Evolutionary conservation across 192 early-diverging fungal species (phyloP).

Genomic region (Entomortierella chlamydospora): DNA sequence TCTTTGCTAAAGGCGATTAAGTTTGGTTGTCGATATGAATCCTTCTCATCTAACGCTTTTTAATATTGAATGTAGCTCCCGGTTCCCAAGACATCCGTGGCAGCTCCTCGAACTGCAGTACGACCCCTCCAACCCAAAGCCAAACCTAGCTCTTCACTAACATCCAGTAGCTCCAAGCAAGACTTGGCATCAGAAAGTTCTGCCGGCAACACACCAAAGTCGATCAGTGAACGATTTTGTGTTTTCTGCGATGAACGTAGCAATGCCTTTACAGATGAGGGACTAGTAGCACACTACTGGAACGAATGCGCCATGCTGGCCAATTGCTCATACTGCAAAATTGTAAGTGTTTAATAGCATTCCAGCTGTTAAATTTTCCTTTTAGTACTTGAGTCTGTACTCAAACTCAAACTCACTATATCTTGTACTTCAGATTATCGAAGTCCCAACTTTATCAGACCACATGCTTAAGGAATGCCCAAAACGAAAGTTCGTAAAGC

Average conservation of each 20-base stretch:
- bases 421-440: conserved; percentile 68
- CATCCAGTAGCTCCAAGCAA: neutral
- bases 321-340: conserved; percentile 75
- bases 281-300: conserved; percentile 82
- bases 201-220: neutral
- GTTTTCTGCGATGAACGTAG: conserved; percentile 82
- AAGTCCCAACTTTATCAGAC: conserved; percentile 71
- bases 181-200: neutral
- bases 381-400: no score
- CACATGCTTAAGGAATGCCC: conserved; percentile 79
- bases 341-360: conserved; percentile 59
- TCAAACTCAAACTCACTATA: neutral
- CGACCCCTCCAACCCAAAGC: conserved; percentile 2
- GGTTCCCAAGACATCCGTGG: neutral
- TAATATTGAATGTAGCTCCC: neutral
- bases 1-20: no score
- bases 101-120: neutral
- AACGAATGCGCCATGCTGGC: conserved; percentile 77
- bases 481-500: conserved; percentile 63
- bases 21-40: no score
- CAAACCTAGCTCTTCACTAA: neutral
- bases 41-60: no score
- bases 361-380: no score
- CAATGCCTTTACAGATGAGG: conserved; percentile 73
- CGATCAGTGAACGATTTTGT: conserved; percentile 61